A percentile compares a stretch with the other conserved stretches of the same genome.
phyloP scores from a whole-genome alignment of 106 monocot species.

The Phalaenopsis equestris region DNA sequence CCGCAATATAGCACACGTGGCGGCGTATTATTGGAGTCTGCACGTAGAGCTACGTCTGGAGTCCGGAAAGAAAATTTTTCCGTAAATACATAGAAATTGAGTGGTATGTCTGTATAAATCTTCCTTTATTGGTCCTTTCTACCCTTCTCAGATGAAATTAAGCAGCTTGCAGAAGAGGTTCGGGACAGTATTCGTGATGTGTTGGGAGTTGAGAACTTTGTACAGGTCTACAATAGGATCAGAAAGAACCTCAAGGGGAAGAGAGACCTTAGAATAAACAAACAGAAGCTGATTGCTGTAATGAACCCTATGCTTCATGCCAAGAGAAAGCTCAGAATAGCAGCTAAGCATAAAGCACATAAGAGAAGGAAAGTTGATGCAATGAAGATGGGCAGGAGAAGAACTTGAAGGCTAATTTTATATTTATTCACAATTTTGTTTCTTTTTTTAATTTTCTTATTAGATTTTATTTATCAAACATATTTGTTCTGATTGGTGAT shows the following conservation, averaged over 20 bases:
- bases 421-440: too few relatives aligned
- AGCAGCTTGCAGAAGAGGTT: slow-evolving; percentile 61
- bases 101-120: too few relatives aligned
- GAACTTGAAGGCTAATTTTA: not conserved
- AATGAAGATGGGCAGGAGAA: slow-evolving; percentile 53
- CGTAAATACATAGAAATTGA: too few relatives aligned
- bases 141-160: slow-evolving; percentile 48
- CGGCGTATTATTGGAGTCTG: too few relatives aligned
- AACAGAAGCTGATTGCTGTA: slow-evolving; percentile 50
- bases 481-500: too few relatives aligned
- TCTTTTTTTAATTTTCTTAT: too few relatives aligned
- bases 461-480: too few relatives aligned
- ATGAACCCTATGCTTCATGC: slow-evolving; percentile 66
- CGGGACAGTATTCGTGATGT: slow-evolving; percentile 35
- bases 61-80: too few relatives aligned
- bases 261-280: slow-evolving; percentile 58
- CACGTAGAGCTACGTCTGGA: too few relatives aligned
- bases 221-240: slow-evolving; percentile 62
- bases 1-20: too few relatives aligned
- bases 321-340: slow-evolving; percentile 58
- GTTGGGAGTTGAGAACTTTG: slow-evolving; percentile 52
- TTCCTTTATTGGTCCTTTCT: not conserved
- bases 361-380: slow-evolving; percentile 67
- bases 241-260: slow-evolving; percentile 62
- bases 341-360: slow-evolving; percentile 63